These are phyloP conservation scores for Pseudoscleropodium purum DNA, from an alignment of 225 moss, liverwort and hornwort genomes.

Conservation along the genomic window DNA sequence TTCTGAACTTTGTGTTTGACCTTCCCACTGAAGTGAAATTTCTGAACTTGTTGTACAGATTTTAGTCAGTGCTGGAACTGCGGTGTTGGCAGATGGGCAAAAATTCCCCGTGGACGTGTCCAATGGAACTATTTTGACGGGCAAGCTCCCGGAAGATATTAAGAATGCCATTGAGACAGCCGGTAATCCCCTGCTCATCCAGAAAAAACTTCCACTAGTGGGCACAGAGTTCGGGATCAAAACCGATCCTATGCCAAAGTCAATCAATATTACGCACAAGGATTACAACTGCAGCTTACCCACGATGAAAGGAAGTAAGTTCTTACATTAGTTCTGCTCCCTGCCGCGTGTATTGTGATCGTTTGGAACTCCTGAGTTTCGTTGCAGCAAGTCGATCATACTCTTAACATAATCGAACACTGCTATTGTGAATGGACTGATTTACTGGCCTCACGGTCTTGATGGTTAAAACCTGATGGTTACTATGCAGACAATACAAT, in stretches of 20 bases:
- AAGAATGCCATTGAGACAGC: constrained; percentile 79
- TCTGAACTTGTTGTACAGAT: constrained; percentile 9
- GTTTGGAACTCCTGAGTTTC: not conserved
- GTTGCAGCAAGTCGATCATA: not conserved
- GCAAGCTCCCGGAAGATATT: constrained; percentile 28
- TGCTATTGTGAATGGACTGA: not conserved
- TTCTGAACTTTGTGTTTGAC: not conserved
- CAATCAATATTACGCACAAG: constrained; percentile 44
- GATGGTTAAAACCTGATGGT: not conserved
- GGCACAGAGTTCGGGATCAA: constrained; percentile 85
- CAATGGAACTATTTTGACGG: constrained; percentile 58
- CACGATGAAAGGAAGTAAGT: constrained; percentile 56
- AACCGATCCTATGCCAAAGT: constrained; percentile 50
- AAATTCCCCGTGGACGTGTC: constrained; percentile 43
- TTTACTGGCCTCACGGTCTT: not conserved
- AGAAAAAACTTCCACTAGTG: constrained; percentile 23
- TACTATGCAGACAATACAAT: constrained; percentile 52
- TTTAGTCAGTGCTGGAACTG: constrained; percentile 16
- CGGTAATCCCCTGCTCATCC: constrained; percentile 33
- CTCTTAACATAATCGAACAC: not conserved
- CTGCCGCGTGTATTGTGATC: not conserved
- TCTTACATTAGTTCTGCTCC: not conserved
- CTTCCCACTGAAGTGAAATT: not conserved
- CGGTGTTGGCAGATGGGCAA: constrained; percentile 21
- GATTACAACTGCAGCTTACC: constrained; percentile 62